Evolutionary conservation across 2,329 filamentous ascomycete genomes (phyloP), one percentile per base, ranked within the genome.

Genomic region (Zymoseptoria ardabiliae): DNA sequence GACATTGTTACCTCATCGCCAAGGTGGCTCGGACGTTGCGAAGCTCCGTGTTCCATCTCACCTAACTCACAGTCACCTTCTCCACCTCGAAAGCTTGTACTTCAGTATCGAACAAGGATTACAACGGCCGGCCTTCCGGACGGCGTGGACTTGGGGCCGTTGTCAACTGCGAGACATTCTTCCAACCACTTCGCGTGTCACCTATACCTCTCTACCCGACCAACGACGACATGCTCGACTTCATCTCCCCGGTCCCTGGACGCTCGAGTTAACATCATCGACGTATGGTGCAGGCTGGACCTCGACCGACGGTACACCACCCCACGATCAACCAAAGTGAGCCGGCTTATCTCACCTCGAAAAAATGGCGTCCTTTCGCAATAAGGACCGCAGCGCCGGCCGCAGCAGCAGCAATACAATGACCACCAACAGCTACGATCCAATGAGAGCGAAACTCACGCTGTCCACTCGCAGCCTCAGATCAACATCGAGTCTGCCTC

Each of bases 351-450:
- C 35, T 45, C 35, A 45, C 35, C 35, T 17, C 35, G 4, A n/a
- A 45, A 28, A 28, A 8, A 45, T 45, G 35, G 35, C 35, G 35
- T 45, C 35, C 35, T 45, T 45, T 4, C 35, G n/a, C 13, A 45
- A 17, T 7, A 45, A 45, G 35, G 35, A 57, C 35, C 56, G 57
- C 59, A 63, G 59, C 58, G 61, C 65, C 58, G 64, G 59, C 50
- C 65, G 62, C 64, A 63, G 59, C 64, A 63, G 59, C 64, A 63
- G 60, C 54, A 45, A 45, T 11, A 61, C 50, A 35, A 56, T 57
- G 21, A 54, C 57, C 22, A 41, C 51, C 56, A 59, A 55, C 35
- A 56, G 48, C 59, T 56, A 56, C 23, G 52, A 41, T 50, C 48
- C 45, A n/a, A 49, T 20, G 19, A 56, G 55, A 45, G 54, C 62